These are phyloP conservation scores for Fraxinus baroniana DNA, from an alignment of 305 asterid species.

Conservation along the genomic window DNA sequence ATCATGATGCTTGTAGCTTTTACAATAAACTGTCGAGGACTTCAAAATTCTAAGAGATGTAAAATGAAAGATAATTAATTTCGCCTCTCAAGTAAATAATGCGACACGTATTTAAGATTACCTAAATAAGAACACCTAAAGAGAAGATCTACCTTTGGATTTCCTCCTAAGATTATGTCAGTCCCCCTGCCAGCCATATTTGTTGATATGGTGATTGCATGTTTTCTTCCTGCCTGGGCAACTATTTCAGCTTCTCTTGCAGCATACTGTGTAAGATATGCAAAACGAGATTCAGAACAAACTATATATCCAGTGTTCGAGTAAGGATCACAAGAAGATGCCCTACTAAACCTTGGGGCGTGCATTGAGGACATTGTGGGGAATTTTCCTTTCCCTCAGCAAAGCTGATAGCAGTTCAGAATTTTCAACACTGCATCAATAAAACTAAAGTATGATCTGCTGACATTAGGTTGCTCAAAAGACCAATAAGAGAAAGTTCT, in stretches of 20 bases:
- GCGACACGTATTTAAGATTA: neutral
- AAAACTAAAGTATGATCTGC: slow-evolving; percentile 25
- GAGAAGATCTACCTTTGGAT: slow-evolving; percentile 72
- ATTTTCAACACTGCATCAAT: slow-evolving; percentile 84
- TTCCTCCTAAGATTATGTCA: slow-evolving; percentile 98
- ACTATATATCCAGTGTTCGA: neutral
- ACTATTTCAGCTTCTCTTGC: slow-evolving; percentile 98
- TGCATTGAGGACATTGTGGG: slow-evolving; percentile 97
- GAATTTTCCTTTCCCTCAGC: slow-evolving; percentile 69
- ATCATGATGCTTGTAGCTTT: slow-evolving; percentile 16
- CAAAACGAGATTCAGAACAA: neutral
- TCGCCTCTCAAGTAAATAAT: neutral
- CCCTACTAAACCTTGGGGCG: slow-evolving; percentile 77
- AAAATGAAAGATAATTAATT: slow-evolving; percentile 1
- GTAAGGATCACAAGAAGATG: neutral
- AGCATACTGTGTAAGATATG: slow-evolving; percentile 69
- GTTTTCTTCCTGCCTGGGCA: slow-evolving; percentile 97
- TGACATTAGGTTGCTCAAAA: neutral
- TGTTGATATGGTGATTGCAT: slow-evolving; percentile 93
- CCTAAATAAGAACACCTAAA: slow-evolving; percentile 3
- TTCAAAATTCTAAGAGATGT: neutral
- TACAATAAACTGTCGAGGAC: neutral
- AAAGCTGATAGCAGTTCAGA: slow-evolving; percentile 80
- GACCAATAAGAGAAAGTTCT: neutral
- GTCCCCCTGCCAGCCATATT: slow-evolving; percentile 99